A percentile compares a stretch with the other conserved stretches of the same genome.
These are phyloP conservation scores for Trichosporon sp. DNA, from an alignment of 1,284 basidiomycete species.

Conservation along the genomic window DNA sequence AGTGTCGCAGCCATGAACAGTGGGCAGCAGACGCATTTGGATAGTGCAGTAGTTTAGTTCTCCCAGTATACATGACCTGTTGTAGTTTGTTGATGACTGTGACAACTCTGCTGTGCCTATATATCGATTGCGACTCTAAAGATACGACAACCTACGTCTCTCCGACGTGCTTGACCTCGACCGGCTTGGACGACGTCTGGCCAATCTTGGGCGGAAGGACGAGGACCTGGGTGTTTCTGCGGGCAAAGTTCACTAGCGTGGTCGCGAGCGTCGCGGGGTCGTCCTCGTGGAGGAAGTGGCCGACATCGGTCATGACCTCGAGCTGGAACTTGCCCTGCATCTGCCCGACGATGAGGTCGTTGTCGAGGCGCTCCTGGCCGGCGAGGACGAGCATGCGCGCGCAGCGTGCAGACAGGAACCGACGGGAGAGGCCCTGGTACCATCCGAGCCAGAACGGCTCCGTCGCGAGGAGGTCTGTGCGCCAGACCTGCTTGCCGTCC, in stretches of 20 bases:
- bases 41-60: neutral
- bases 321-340: slow-evolving; percentile 99
- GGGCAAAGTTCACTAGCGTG: slow-evolving; percentile 83
- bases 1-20: neutral
- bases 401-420: slow-evolving; percentile 70
- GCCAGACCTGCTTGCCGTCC: slow-evolving; percentile 58
- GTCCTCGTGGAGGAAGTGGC: slow-evolving; percentile 95
- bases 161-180: slow-evolving; percentile 70
- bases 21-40: neutral
- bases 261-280: slow-evolving; percentile 74
- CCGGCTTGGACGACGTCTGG: slow-evolving; percentile 1
- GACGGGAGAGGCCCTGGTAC: slow-evolving; percentile 76
- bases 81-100: slow-evolving; percentile 7
- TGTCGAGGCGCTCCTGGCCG: slow-evolving; percentile 87
- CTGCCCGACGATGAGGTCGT: slow-evolving; percentile 93
- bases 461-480: slow-evolving; percentile 75
- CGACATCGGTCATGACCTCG: slow-evolving; percentile 76
- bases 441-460: slow-evolving; percentile 89
- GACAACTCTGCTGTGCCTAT: neutral
- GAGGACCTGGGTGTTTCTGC: slow-evolving; percentile 72
- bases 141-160: slow-evolving; percentile 51
- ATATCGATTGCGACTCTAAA: neutral
- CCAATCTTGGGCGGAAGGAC: slow-evolving; percentile 52
- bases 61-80: neutral
- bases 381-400: slow-evolving; percentile 86